Evolutionary conservation across 345 rosid species (phyloP).

Genomic region (Pistacia atlantica): DNA sequence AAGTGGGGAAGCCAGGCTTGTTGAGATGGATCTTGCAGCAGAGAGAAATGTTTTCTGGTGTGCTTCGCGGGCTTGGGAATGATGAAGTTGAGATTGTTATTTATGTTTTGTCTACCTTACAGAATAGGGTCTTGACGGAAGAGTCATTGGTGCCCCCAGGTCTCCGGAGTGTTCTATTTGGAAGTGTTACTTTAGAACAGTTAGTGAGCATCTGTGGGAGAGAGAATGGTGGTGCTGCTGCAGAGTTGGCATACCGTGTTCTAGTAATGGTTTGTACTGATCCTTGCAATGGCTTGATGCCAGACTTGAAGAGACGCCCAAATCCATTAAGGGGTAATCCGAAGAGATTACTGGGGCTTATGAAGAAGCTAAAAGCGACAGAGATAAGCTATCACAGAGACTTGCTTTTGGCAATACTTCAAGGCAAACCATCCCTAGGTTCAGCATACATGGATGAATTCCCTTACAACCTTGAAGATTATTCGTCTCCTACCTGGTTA

Average conservation of each 20-base stretch:
- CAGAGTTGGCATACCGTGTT: slow-evolving; percentile 69
- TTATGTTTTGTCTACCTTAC: slow-evolving; percentile 67
- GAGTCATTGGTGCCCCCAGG: slow-evolving; percentile 78
- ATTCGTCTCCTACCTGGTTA: slow-evolving; percentile 78
- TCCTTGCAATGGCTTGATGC: slow-evolving; percentile 90
- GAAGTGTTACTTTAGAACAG: slow-evolving; percentile 74
- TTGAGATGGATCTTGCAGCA: slow-evolving; percentile 78
- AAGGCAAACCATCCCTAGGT: slow-evolving; percentile 67
- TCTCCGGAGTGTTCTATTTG: slow-evolving; percentile 90
- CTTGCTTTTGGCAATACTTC: slow-evolving; percentile 74
- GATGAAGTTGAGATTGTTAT: slow-evolving; percentile 69
- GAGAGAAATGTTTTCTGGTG: slow-evolving; percentile 79
- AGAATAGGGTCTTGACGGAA: slow-evolving; percentile 58
- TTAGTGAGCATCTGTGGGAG: slow-evolving; percentile 66
- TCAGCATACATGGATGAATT: slow-evolving; percentile 80
- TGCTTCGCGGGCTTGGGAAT: slow-evolving; percentile 67
- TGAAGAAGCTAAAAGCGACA: slow-evolving; percentile 82
- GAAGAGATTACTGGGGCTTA: slow-evolving; percentile 65
- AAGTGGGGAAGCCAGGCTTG: slow-evolving; percentile 77
- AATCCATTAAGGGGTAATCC: slow-evolving; percentile 70
- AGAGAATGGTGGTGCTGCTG: slow-evolving; percentile 52
- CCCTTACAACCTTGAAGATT: slow-evolving; percentile 89
- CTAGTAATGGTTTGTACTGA: slow-evolving; percentile 75
- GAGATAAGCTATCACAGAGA: slow-evolving; percentile 71
- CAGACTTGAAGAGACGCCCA: slow-evolving; percentile 57